Conservation (phyloP, 176 grass and related monocot genomes). For the Carex scoparia region DNA sequence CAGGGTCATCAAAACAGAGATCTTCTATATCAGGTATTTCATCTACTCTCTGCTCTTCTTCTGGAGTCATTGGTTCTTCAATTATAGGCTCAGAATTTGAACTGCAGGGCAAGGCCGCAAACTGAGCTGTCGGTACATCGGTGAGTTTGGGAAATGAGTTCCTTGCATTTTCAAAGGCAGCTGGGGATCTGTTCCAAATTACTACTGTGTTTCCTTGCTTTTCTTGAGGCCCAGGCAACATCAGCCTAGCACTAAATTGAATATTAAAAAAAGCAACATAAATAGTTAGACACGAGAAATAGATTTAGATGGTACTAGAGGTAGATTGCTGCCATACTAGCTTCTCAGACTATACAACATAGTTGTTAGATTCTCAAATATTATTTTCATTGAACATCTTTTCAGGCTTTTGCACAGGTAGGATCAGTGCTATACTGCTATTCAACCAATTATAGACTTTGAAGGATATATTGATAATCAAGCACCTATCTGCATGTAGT, state of each 20-base stretch:
- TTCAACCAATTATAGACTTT: background rate
- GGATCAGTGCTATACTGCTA: background rate
- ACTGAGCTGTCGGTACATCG: conserved; percentile 18
- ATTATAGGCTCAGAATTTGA: conserved; percentile 74
- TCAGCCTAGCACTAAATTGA: conserved; percentile 58
- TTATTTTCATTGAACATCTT: background rate
- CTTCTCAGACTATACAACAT: background rate
- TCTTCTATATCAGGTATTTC: conserved; percentile 61
- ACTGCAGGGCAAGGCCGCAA: conserved; percentile 30
- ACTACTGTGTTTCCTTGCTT: conserved; percentile 35
- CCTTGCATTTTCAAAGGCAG: conserved; percentile 29
- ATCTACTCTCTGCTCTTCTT: conserved; percentile 29
- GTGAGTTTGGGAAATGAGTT: conserved; percentile 16
- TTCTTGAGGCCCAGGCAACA: conserved; percentile 69
- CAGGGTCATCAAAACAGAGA: conserved; percentile 47
- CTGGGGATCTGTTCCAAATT: conserved; percentile 8
- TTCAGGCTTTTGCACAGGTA: background rate
- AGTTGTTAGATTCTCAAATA: background rate
- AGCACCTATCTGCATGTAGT: background rate
- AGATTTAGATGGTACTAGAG: background rate
- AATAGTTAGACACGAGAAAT: conserved; percentile 20
- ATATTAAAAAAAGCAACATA: conserved; percentile 18
- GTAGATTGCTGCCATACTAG: background rate
- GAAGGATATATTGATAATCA: background rate
- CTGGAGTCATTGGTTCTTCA: conserved; percentile 83